phyloP scores from a whole-genome alignment of 2,329 filamentous ascomycete species.

The Colletotrichum tropicale region DNA sequence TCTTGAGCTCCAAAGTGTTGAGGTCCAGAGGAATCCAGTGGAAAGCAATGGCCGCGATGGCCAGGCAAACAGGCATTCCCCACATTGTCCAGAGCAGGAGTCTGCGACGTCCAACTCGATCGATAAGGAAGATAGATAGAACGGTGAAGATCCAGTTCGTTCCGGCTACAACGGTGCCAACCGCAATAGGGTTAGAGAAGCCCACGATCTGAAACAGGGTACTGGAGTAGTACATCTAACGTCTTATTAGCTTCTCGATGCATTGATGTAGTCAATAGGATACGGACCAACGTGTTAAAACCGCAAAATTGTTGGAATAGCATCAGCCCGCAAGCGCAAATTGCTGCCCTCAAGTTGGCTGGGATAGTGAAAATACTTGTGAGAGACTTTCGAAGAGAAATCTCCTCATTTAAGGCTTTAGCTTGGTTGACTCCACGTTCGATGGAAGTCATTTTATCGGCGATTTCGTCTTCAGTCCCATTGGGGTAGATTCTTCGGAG shows the following conservation, averaged over 20 bases:
- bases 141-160: constrained; percentile 56
- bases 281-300: constrained; percentile 5
- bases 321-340: constrained; percentile 48
- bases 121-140: constrained; percentile 51
- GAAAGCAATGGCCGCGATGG: background rate
- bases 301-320: constrained; percentile 35
- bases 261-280: rapidly evolving
- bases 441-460: constrained; percentile 26
- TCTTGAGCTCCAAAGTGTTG: background rate
- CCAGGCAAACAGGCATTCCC: background rate
- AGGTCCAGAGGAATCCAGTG: background rate
- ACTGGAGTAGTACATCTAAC: constrained; percentile 14
- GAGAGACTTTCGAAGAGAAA: constrained; percentile 19
- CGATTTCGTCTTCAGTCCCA: constrained; percentile 26
- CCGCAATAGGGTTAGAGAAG: constrained; percentile 43
- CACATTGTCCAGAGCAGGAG: constrained; percentile 44
- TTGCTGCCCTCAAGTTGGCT: constrained; percentile 40
- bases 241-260: background rate
- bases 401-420: background rate
- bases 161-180: constrained; percentile 45
- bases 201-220: constrained; percentile 25
- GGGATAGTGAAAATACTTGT: constrained; percentile 35
- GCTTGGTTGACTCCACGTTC: constrained; percentile 2
- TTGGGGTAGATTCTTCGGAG: background rate
- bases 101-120: constrained; percentile 47